Conservation (phyloP, 1,139 yeast genomes). For the Meyerozyma smithsonii region DNA sequence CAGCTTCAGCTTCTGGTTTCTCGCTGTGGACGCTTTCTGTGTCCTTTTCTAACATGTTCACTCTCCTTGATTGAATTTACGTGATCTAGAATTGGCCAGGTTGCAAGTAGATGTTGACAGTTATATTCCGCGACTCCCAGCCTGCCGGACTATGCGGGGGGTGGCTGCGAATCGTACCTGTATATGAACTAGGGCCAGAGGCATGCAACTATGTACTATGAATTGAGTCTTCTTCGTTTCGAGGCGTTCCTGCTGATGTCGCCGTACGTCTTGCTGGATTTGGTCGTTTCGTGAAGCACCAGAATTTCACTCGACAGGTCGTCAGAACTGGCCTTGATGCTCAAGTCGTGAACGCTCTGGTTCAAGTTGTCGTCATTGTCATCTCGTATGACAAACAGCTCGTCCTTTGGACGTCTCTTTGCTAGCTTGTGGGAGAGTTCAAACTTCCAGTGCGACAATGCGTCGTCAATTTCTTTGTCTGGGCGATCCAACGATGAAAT, state of each 20-base stretch:
- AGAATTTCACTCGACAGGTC: constrained; percentile 1
- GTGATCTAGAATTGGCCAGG: too few species aligned
- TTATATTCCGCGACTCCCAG: background rate
- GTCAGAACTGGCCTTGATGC: background rate
- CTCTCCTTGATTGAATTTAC: too few species aligned
- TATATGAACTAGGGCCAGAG: too few species aligned
- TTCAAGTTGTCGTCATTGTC: constrained; percentile 13
- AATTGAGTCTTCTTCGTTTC: constrained; percentile 2
- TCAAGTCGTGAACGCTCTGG: constrained; percentile 11
- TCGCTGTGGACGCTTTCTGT: background rate
- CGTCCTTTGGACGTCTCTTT: constrained; percentile 12
- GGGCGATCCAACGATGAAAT: background rate
- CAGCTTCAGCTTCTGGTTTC: background rate
- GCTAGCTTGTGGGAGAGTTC: constrained; percentile 5
- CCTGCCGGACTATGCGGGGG: background rate
- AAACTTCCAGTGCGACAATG: background rate
- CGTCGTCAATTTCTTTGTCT: background rate
- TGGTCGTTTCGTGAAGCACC: background rate
- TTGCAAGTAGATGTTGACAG: background rate
- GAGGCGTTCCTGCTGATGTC: background rate
- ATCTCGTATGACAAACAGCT: constrained; percentile 11
- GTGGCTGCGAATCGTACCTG: constrained; percentile 2
- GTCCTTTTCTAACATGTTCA: background rate
- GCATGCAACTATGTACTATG: constrained; percentile 1
- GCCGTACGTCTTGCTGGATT: background rate